Evolutionary conservation across 192 early-diverging fungal genomes (phyloP), one percentile per base, ranked within the genome.

Genomic region (Linnemannia hyalina): DNA sequence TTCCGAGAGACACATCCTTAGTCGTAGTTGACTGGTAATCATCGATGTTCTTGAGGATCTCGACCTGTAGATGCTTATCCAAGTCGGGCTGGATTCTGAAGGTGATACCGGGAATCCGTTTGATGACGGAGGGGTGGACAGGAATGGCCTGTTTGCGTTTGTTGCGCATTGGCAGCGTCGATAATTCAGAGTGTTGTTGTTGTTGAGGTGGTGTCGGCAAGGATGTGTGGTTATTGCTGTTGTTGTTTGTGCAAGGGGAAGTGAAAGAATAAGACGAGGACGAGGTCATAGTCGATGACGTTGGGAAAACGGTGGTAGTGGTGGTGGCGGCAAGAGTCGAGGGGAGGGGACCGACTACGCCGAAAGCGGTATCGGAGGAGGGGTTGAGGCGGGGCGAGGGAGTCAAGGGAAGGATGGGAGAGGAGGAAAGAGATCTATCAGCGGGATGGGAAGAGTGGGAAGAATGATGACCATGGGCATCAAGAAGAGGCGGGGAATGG

Each of bases 121-220:
- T 55, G 60, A 86, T 71, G 16, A 86, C 63, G 22, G 84, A 80
- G 29, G 79, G 69, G 36, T 77, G 78, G 38, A 86, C 76, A 36
- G 84, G 84, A 18, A 86, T 81, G 13, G 75, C 79, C 76, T 86
- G 84, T 68, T 86, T 86, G 22, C 84, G 75, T 60, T 86, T 86
- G n/a, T 80, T 85, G 52, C 78, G 78, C 23, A 70, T 38, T 15
- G 60, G 60, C 78, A 47, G 29, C 47, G 35, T 55, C 23, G 29
- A 35, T 75, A 49, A 20, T 75, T 16, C 49, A 52, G 49, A 42
- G n/a, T 70, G 68, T n/a, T 82, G 68, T 22, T 4, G 71, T 38
- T 4, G 60, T 38, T 41, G 71, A 26, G 40, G 71, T 29, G 71
- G 44, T 23, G 46, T 46, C 29, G 26, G 71, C 9, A 46, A 44